Conservation (phyloP, 768 basidiomycete species). For the Gymnopilus dilepis region DNA sequence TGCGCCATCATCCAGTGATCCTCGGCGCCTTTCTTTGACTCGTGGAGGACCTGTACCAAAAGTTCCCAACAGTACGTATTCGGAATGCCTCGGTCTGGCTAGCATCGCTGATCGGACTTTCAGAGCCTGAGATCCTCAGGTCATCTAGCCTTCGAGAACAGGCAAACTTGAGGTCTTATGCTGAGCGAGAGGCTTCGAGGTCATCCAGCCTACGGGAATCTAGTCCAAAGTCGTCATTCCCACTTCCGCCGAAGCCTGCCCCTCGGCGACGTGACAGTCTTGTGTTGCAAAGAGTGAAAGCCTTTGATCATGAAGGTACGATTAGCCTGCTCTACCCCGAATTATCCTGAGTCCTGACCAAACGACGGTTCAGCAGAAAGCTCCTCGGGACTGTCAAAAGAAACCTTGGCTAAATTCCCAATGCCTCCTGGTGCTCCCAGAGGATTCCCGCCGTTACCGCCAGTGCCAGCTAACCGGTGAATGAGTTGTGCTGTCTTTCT, state of each 20-base stretch:
- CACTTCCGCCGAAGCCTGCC: constrained; percentile 11
- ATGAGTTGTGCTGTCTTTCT: background rate
- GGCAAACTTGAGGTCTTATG: background rate
- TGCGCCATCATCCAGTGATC: constrained; percentile 1
- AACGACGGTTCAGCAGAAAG: constrained; percentile 7
- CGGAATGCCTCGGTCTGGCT: background rate
- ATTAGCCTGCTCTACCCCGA: background rate
- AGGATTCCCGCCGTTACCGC: constrained; percentile 31
- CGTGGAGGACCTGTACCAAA: constrained; percentile 2
- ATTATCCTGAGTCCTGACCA: background rate
- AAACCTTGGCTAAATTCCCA: constrained; percentile 43
- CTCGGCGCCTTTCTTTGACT: background rate
- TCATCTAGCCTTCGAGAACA: constrained; percentile 17
- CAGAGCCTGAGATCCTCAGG: constrained; percentile 11
- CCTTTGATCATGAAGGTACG: constrained; percentile 33
- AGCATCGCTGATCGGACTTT: background rate
- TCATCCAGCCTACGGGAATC: background rate
- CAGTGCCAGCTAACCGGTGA: constrained; percentile 26
- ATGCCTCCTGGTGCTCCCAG: constrained; percentile 43
- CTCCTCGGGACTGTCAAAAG: constrained; percentile 23
- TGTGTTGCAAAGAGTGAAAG: constrained; percentile 40
- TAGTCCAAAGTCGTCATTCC: constrained; percentile 1
- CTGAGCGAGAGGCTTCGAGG: background rate
- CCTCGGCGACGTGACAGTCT: constrained; percentile 39
- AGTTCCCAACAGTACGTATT: background rate